phyloP scores from a whole-genome alignment of 2,329 filamentous ascomycete species.

The Rhynchosporium graminicola region DNA sequence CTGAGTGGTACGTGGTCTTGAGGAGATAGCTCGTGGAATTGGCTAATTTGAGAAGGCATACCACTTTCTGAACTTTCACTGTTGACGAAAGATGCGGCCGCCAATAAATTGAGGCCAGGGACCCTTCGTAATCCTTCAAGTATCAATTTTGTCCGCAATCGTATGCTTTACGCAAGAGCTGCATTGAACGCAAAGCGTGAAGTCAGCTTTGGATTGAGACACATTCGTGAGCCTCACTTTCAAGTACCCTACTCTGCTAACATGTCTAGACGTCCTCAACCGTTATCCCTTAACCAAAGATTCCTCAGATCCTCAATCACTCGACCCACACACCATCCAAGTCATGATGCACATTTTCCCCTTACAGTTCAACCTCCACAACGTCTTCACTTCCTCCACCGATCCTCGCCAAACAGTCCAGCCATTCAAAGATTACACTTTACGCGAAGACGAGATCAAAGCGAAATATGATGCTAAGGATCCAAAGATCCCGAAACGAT shows the following conservation, averaged over 20 bases:
- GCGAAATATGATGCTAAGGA: conserved; percentile 32
- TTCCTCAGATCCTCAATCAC: conserved; percentile 31
- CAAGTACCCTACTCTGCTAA: conserved; percentile 29
- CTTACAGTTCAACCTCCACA: conserved; percentile 84
- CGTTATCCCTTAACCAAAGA: conserved; percentile 51
- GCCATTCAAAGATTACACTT: conserved; percentile 79
- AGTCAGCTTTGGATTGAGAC: conserved; percentile 73
- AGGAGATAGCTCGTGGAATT: background rate
- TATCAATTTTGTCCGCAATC: conserved; percentile 75
- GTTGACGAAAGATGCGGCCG: conserved; percentile 16
- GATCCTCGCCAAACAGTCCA: conserved; percentile 68
- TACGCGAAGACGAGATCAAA: conserved; percentile 79
- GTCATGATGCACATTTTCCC: conserved; percentile 94
- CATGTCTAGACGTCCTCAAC: conserved; percentile 72
- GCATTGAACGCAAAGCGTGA: conserved; percentile 66
- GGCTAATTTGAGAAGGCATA: background rate
- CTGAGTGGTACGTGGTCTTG: conserved; percentile 63
- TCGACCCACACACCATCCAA: conserved; percentile 61
- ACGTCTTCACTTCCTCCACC: conserved; percentile 78
- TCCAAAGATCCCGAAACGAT: conserved; percentile 59
- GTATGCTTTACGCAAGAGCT: conserved; percentile 83
- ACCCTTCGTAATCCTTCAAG: conserved; percentile 48
- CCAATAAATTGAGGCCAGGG: background rate
- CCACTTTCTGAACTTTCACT: conserved; percentile 32
- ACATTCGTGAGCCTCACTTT: conserved; percentile 66